These are phyloP conservation scores for Leishmania turanica DNA, from an alignment of 208 protist genomes.

Conservation along the genomic window DNA sequence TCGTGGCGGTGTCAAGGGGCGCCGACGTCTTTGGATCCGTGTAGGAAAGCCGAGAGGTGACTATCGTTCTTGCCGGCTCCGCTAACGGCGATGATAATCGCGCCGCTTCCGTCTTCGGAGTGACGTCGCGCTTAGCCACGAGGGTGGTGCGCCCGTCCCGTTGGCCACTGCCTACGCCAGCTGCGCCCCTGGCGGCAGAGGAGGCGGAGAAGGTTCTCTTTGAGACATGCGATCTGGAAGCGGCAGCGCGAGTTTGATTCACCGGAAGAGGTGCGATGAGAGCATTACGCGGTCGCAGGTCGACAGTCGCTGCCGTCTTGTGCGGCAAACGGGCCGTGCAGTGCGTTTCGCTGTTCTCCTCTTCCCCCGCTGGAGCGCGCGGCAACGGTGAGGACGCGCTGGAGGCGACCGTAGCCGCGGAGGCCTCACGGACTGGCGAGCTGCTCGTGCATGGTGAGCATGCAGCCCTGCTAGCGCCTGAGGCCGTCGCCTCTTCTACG, in stretches of 20 bases:
- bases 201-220: not conserved
- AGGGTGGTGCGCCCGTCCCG: not conserved
- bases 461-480: not conserved
- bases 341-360: not conserved
- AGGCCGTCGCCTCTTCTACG: not conserved
- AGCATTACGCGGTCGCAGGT: not conserved
- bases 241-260: not conserved
- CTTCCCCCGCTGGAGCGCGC: not conserved
- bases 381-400: not conserved
- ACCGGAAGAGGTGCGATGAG: slow-evolving; percentile 2
- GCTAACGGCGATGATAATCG: not conserved
- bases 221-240: not conserved
- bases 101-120: not conserved
- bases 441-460: not conserved
- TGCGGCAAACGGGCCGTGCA: not conserved
- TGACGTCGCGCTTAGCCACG: not conserved
- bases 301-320: not conserved
- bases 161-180: not conserved
- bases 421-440: not conserved
- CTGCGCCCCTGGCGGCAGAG: not conserved
- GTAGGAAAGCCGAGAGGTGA: not conserved
- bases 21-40: not conserved
- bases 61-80: not conserved
- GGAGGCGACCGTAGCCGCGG: not conserved
- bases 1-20: not conserved